Conservation (phyloP, 176 grass and related monocot genomes). For the Sorghum bicolor region DNA sequence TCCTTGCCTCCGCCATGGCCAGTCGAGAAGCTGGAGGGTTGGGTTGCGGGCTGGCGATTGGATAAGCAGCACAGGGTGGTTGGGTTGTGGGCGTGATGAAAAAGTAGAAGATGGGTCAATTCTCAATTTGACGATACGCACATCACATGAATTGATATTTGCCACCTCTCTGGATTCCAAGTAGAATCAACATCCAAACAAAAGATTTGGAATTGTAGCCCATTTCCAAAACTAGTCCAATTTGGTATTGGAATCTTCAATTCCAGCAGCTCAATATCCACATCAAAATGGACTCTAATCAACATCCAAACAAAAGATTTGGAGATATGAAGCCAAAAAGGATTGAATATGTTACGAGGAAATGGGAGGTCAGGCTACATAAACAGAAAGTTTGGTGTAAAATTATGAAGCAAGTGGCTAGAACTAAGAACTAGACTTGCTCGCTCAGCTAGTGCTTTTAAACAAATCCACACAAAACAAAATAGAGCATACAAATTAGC, state of each 20-base stretch:
- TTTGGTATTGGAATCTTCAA: neutral
- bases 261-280: neutral
- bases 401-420: slow-evolving; percentile 14
- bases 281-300: neutral
- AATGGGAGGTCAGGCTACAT: neutral
- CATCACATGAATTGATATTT: neutral
- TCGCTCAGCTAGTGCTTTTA: neutral
- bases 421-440: slow-evolving; percentile 10
- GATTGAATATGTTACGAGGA: neutral
- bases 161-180: neutral
- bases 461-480: slow-evolving; percentile 10
- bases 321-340: neutral
- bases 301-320: too few relatives aligned
- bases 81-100: neutral
- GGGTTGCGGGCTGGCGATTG: neutral
- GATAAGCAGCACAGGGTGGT: neutral
- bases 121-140: neutral
- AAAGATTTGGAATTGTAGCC: neutral
- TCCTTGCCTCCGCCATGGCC: neutral
- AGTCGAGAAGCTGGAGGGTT: neutral
- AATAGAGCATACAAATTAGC: slow-evolving; percentile 5
- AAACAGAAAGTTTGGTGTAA: neutral
- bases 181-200: neutral
- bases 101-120: neutral
- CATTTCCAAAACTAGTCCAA: neutral